Percentiles rank a stretch among this genome's conserved stretches.
These are phyloP conservation scores for Ustilago bromivora DNA, from an alignment of 1,284 basidiomycete species.

Conservation along the genomic window DNA sequence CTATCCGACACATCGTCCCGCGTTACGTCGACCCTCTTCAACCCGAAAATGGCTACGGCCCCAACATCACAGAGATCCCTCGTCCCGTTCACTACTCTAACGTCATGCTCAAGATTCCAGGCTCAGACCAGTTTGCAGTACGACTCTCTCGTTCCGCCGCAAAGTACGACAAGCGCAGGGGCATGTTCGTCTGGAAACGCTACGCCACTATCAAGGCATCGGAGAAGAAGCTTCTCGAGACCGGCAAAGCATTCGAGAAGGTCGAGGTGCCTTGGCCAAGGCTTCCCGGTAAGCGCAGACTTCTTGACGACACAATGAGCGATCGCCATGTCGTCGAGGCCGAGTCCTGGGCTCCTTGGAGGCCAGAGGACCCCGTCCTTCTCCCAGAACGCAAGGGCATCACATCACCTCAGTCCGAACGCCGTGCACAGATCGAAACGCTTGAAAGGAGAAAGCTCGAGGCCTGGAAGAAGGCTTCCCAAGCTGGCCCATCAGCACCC, in stretches of 20 bases:
- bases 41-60: constrained; percentile 60
- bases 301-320: constrained; percentile 29
- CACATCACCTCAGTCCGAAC: constrained; percentile 52
- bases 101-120: constrained; percentile 67
- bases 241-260: constrained; percentile 50
- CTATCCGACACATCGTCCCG: constrained; percentile 59
- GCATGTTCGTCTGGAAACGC: constrained; percentile 65
- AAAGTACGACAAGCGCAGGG: constrained; percentile 53
- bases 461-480: constrained; percentile 8
- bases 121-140: constrained; percentile 58
- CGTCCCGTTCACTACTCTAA: constrained; percentile 69
- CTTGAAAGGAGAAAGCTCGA: constrained; percentile 38
- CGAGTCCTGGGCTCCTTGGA: constrained; percentile 66
- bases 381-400: constrained; percentile 41
- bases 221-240: constrained; percentile 44
- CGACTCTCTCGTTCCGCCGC: constrained; percentile 57
- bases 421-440: constrained; percentile 34
- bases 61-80: constrained; percentile 59
- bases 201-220: constrained; percentile 59
- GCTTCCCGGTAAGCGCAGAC: constrained; percentile 39
- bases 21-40: constrained; percentile 57
- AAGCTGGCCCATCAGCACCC: constrained; percentile 35
- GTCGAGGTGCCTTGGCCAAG: constrained; percentile 67
- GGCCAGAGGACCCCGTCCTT: constrained; percentile 63
- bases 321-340: constrained; percentile 51